Evolutionary conservation across 306 rosid genomes (phyloP).

Genomic region (Casuarina equisetifolia): DNA sequence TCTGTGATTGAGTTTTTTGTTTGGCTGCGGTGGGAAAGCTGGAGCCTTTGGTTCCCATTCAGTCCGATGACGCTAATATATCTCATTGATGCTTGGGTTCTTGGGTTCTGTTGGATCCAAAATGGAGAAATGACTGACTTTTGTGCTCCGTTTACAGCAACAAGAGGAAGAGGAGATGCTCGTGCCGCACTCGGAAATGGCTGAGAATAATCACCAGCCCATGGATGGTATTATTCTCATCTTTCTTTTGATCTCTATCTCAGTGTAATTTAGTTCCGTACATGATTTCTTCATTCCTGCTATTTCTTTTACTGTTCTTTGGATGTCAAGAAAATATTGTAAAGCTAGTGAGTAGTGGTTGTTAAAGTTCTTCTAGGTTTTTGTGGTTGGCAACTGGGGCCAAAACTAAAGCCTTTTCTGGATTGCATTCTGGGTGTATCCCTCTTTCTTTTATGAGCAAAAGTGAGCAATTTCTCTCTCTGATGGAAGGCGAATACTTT

Average conservation of each 20-base stretch:
- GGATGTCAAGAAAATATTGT: slow-evolving; percentile 4
- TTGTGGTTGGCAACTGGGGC: slow-evolving; percentile 4
- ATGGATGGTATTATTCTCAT: slow-evolving; percentile 62
- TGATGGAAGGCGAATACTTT: not conserved
- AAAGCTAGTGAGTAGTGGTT: slow-evolving; percentile 9
- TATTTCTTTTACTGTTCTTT: slow-evolving; percentile 27
- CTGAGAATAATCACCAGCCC: slow-evolving; percentile 77
- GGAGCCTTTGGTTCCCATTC: slow-evolving; percentile 49
- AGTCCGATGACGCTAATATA: slow-evolving; percentile 27
- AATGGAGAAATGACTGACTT: slow-evolving; percentile 32
- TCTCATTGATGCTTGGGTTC: slow-evolving; percentile 40
- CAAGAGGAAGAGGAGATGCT: slow-evolving; percentile 97
- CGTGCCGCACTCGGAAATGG: slow-evolving; percentile 74
- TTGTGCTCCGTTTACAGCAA: slow-evolving; percentile 47
- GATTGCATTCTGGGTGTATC: not conserved
- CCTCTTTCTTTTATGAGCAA: not conserved
- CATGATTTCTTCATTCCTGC: not conserved
- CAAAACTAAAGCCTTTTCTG: not conserved
- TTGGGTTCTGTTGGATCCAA: slow-evolving; percentile 47
- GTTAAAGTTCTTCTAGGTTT: slow-evolving; percentile 16
- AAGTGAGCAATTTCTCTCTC: not conserved
- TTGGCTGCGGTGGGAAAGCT: slow-evolving; percentile 34
- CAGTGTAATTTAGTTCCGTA: not conserved
- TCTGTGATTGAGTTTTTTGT: slow-evolving; percentile 7
- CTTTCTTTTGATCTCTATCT: not conserved